Base-by-base conservation (phyloP, 176 grass and related monocot genomes). In the Paspalum notatum region DNA sequence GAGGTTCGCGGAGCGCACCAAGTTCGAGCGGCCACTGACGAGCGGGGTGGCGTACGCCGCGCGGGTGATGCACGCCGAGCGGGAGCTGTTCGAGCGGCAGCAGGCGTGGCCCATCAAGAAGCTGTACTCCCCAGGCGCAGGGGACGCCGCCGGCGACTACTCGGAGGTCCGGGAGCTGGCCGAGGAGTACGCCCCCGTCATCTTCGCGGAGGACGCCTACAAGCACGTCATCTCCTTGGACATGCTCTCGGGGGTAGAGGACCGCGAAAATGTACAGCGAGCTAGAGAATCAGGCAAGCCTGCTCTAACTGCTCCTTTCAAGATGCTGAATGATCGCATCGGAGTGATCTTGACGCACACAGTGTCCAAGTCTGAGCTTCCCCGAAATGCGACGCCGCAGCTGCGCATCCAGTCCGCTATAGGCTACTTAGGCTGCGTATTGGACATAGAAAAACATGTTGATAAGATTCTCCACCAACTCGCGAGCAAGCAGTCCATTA, bases 401-500 rank as follows among this genome's bases (percentile, higher is more conserved):
- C 74, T 94, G 59, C 87, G 89, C 71, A 80, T 89, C 78, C 58
- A 90, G 72, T 87, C 89, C 65, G 89, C 91, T 38, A 90, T 97
- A n/a, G 94, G 94, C 64, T 97, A 97, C 72, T 82, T 97, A 17
- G 91, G 94, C 8, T 91, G 91, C 55, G 92, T 97, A 83, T 97
- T 97, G 85, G 91, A 97, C 39, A 87, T 97, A 11, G 87, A 94
- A 80, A 83, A 91, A 9, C 84, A 94, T 22, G 91, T 97, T 8
- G 85, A 97, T 26, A 92, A 94, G 56, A 56, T 97, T 80, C 81
- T 97, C 32, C 85, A 97, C 71, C 89, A 97, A 71, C 89, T 97
- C 14, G 87, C 94, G 3, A 54, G 85, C 51, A 92, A 97, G 83
- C 89, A 94, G 20, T 86, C 94, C 15, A 92, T 97, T 56, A 86